Evolutionary conservation across 495 filamentous ascomycete genomes (phyloP).

Genomic region (Trichoderma virens): DNA sequence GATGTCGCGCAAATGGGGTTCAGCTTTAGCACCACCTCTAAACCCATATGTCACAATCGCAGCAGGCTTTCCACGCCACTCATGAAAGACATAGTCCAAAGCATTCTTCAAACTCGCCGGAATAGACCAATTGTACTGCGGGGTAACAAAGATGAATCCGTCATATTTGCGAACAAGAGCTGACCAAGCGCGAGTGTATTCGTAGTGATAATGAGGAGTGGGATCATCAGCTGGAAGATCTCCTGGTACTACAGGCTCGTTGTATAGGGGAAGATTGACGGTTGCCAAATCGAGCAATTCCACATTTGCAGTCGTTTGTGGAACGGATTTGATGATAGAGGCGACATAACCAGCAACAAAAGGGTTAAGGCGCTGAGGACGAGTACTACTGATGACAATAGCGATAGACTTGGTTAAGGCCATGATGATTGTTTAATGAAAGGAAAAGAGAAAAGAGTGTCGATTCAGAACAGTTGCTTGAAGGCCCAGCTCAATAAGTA

Average conservation of each 20-base stretch:
- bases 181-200: constrained; percentile 36
- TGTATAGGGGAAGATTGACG: constrained; percentile 38
- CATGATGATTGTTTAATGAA: neutral
- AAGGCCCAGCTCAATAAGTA: no score
- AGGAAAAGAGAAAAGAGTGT: neutral
- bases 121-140: constrained; percentile 48
- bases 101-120: constrained; percentile 47
- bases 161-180: constrained; percentile 12
- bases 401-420: constrained; percentile 11
- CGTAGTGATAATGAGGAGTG: constrained; percentile 28
- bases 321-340: constrained; percentile 5
- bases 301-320: constrained; percentile 10
- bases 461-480: neutral
- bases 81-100: constrained; percentile 45
- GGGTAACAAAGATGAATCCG: constrained; percentile 14
- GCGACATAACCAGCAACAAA: constrained; percentile 11
- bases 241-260: constrained; percentile 39
- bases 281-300: constrained; percentile 32
- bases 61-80: constrained; percentile 46
- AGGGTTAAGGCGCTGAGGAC: constrained; percentile 13
- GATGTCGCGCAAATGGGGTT: neutral
- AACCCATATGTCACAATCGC: constrained; percentile 41
- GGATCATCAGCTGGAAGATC: constrained; percentile 24
- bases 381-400: constrained; percentile 15
- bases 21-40: neutral